Conservation (phyloP, 1,139 yeast genomes). For the Blastobotrys raffinosifermentans region DNA sequence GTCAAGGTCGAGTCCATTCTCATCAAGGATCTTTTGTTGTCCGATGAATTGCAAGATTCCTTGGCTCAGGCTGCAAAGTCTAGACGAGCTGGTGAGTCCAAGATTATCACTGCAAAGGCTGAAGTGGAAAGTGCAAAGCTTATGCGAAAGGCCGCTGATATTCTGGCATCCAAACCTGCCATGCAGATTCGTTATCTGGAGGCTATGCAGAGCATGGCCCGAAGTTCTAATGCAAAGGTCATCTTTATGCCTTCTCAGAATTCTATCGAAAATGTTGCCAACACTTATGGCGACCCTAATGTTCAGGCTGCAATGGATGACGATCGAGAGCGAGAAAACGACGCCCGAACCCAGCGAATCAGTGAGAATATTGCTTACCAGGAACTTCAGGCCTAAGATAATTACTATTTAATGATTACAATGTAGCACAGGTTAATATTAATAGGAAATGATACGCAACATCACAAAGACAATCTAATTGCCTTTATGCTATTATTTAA, state of each 20-base stretch:
- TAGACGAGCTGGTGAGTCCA: constrained; percentile 70
- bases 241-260: constrained; percentile 62
- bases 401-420: too few species aligned
- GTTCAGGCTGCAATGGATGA: constrained; percentile 11
- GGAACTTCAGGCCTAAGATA: constrained; percentile 1
- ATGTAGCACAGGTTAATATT: too few species aligned
- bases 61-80: constrained; percentile 74
- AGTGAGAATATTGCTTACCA: constrained; percentile 6
- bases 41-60: constrained; percentile 53
- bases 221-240: constrained; percentile 54
- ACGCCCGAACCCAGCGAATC: neutral
- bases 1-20: constrained; percentile 62
- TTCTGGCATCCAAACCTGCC: constrained; percentile 68
- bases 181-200: constrained; percentile 77
- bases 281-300: constrained; percentile 10
- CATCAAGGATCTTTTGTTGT: constrained; percentile 61
- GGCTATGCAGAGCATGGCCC: constrained; percentile 75
- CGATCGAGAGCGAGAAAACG: neutral
- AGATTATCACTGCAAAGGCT: constrained; percentile 69
- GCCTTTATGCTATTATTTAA: too few species aligned
- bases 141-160: constrained; percentile 77
- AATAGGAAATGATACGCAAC: too few species aligned
- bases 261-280: constrained; percentile 34
- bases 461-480: too few species aligned
- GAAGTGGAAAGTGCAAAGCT: constrained; percentile 72